phyloP scores from a whole-genome alignment of 306 rosid genomes.

The Alnus rubra region DNA sequence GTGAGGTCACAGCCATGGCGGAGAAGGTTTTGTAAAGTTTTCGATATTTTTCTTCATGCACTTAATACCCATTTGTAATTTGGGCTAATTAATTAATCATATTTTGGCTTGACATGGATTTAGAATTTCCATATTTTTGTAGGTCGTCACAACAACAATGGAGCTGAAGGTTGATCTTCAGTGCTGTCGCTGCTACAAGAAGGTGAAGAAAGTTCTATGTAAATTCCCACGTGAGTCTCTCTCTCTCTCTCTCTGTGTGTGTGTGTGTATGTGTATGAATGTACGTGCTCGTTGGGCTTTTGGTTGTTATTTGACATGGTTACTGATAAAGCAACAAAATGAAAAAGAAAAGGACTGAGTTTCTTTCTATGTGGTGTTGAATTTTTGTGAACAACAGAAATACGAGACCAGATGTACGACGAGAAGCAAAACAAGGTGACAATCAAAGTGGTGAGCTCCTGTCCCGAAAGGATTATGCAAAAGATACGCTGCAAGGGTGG shows the following conservation, averaged over 20 bases:
- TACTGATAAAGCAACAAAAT: not conserved
- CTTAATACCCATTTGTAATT: not conserved
- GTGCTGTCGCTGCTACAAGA: slow-evolving; percentile 66
- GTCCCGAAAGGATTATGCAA: slow-evolving; percentile 70
- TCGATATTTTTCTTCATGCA: not conserved
- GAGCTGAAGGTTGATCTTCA: slow-evolving; percentile 69
- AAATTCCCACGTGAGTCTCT: slow-evolving; percentile 70
- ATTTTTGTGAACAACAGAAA: slow-evolving; percentile 63
- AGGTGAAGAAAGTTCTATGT: slow-evolving; percentile 70
- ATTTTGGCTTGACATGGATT: too few relatives aligned
- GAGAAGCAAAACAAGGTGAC: slow-evolving; percentile 55
- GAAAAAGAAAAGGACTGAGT: slow-evolving; percentile 31
- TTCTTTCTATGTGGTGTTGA: slow-evolving; percentile 1
- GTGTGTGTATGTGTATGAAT: too few relatives aligned
- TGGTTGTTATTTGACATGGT: too few relatives aligned
- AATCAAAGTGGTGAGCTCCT: slow-evolving; percentile 67
- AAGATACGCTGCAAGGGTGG: slow-evolving; percentile 63
- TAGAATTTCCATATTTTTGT: not conserved
- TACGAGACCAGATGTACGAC: slow-evolving; percentile 63
- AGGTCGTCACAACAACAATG: slow-evolving; percentile 43
- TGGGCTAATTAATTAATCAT: not conserved
- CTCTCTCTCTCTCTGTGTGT: not conserved
- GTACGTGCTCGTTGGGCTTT: too few relatives aligned
- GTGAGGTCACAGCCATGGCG: slow-evolving; percentile 32
- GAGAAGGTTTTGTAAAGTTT: slow-evolving; percentile 37